phyloP scores from a whole-genome alignment of 352 stramenopile genomes.

The Phytopythium mirpurense region DNA sequence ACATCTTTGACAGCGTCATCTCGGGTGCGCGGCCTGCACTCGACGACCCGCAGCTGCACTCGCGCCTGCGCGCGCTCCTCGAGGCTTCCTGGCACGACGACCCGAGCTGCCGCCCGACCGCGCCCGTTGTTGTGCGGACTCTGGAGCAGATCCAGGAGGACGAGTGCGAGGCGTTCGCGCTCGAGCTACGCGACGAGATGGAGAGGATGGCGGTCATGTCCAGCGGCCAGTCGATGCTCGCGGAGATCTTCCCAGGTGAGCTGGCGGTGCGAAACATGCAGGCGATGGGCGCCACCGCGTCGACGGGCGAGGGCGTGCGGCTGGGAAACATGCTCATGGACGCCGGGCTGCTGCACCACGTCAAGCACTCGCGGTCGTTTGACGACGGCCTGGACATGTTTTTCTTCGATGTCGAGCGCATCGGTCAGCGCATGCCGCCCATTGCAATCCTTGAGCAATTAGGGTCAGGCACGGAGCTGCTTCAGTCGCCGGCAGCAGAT shows the following conservation, averaged over 20 bases:
- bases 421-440: constrained; percentile 8
- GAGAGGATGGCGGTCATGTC: constrained; percentile 18
- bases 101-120: constrained; percentile 26
- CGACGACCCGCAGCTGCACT: constrained; percentile 20
- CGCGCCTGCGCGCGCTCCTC: constrained; percentile 29
- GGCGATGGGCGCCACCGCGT: constrained; percentile 32
- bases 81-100: constrained; percentile 35
- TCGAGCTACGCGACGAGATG: constrained; percentile 29
- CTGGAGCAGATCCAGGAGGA: constrained; percentile 50
- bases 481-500: background rate
- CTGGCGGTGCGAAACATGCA: constrained; percentile 28
- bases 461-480: background rate
- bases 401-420: constrained; percentile 43
- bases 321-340: constrained; percentile 60
- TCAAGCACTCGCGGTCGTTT: constrained; percentile 40
- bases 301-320: constrained; percentile 30
- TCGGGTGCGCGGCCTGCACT: constrained; percentile 31
- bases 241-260: constrained; percentile 26
- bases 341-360: constrained; percentile 43
- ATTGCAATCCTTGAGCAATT: constrained; percentile 1
- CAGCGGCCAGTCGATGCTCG: constrained; percentile 6
- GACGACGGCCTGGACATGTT: constrained; percentile 31
- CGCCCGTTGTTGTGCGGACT: constrained; percentile 32
- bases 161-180: constrained; percentile 26
- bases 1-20: constrained; percentile 41